phyloP scores from a whole-genome alignment of 1,284 basidiomycete species.

The Moesziomyces antarcticus region DNA sequence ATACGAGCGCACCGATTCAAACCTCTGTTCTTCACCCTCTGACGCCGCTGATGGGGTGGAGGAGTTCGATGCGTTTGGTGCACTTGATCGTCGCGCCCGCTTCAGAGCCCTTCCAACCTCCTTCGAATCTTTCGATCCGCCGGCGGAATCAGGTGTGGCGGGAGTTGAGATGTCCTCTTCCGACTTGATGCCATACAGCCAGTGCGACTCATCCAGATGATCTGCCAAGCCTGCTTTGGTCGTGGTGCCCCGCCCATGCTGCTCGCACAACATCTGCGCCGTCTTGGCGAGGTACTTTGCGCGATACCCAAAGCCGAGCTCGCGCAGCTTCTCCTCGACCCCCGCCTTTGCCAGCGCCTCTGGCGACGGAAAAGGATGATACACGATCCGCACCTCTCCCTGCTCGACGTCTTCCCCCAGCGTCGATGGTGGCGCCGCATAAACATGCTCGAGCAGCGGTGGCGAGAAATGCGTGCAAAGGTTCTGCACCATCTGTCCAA shows the following conservation, averaged over 20 bases:
- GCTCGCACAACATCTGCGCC: constrained; percentile 78
- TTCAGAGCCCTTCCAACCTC: constrained; percentile 4
- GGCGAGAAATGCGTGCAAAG: constrained; percentile 71
- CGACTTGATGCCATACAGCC: constrained; percentile 29
- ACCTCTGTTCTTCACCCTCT: constrained; percentile 8
- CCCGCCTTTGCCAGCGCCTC: constrained; percentile 74
- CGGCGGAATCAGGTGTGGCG: neutral
- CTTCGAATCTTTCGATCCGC: neutral
- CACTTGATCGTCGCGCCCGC: constrained; percentile 11
- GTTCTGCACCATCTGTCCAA: constrained; percentile 67
- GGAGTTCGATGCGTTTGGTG: neutral
- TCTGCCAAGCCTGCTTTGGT: neutral
- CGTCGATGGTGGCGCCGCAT: constrained; percentile 48
- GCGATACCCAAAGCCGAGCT: constrained; percentile 93
- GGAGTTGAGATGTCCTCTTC: constrained; percentile 10
- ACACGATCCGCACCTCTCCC: constrained; percentile 68
- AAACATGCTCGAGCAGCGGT: constrained; percentile 70
- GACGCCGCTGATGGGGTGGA: neutral
- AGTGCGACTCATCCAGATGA: constrained; percentile 25
- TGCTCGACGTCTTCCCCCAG: constrained; percentile 16
- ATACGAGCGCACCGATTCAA: constrained; percentile 72
- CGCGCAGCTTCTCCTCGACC: constrained; percentile 74
- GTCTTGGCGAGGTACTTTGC: constrained; percentile 88
- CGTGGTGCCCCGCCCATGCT: neutral
- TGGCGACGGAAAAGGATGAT: constrained; percentile 88